These are phyloP conservation scores for Arabis hirsuta DNA, from an alignment of 345 rosid species.

Conservation along the genomic window DNA sequence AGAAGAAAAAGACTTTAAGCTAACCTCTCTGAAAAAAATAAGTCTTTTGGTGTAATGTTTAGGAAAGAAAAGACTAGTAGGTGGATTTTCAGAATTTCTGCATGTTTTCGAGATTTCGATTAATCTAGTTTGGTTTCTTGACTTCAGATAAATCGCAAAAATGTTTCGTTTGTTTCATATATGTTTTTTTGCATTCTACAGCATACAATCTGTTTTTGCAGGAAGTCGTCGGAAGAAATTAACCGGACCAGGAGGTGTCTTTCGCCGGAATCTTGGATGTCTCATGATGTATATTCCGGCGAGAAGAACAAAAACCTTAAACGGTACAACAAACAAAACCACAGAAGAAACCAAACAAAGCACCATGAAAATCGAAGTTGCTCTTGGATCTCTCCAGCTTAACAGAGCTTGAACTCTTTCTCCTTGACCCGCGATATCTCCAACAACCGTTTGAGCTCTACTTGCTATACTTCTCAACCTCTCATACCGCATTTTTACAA, in stretches of 20 bases:
- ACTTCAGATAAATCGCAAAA: not conserved
- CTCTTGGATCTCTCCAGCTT: slow-evolving; percentile 97
- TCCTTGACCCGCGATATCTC: slow-evolving; percentile 94
- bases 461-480: slow-evolving; percentile 82
- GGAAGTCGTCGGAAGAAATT: slow-evolving; percentile 91
- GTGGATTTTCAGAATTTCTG: slow-evolving; percentile 11
- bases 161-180: not conserved
- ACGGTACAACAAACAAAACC: slow-evolving; percentile 73
- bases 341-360: slow-evolving; percentile 71
- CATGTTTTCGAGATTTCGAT: slow-evolving; percentile 15
- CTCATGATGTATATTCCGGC: slow-evolving; percentile 73
- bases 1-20: slow-evolving; percentile 24
- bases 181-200: slow-evolving; percentile 45
- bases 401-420: slow-evolving; percentile 77
- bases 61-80: slow-evolving; percentile 35
- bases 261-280: slow-evolving; percentile 82
- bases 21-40: slow-evolving; percentile 22
- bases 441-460: slow-evolving; percentile 81
- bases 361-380: slow-evolving; percentile 68
- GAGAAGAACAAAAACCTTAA: slow-evolving; percentile 67
- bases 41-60: slow-evolving; percentile 26
- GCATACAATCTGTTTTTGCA: slow-evolving; percentile 79
- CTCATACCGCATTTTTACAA: slow-evolving; percentile 75
- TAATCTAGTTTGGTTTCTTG: slow-evolving; percentile 31
- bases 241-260: slow-evolving; percentile 64